These are phyloP conservation scores for Leccinum disarticulatum DNA, from an alignment of 768 basidiomycete species.

Conservation along the genomic window DNA sequence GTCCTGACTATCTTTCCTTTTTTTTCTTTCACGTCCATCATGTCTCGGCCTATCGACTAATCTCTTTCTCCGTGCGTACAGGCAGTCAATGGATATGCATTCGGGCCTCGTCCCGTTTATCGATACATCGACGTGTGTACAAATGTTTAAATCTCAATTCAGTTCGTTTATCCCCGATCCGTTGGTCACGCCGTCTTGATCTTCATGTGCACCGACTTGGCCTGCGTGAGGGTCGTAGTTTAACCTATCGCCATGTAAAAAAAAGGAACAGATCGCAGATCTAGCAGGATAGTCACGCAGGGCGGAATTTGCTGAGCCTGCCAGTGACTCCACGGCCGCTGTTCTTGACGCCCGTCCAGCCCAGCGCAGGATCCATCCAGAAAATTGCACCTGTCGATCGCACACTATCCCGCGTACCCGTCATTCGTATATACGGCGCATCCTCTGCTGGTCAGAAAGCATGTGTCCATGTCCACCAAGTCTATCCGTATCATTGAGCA, in stretches of 20 bases:
- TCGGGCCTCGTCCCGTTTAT: too few relatives aligned
- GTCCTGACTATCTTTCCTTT: constrained; percentile 19
- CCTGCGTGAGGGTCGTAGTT: constrained; percentile 60
- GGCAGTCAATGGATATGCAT: too few relatives aligned
- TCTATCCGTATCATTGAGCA: too few relatives aligned
- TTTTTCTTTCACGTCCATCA: neutral
- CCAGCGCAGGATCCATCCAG: too few relatives aligned
- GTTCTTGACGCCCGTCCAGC: too few relatives aligned
- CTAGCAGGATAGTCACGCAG: too few relatives aligned
- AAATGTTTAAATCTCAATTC: neutral
- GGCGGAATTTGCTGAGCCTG: too few relatives aligned
- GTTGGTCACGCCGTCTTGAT: constrained; percentile 46
- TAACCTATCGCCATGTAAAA: constrained; percentile 41
- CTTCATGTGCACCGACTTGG: constrained; percentile 85
- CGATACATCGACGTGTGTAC: too few relatives aligned
- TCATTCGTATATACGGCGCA: constrained; percentile 83
- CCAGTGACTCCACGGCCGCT: too few relatives aligned
- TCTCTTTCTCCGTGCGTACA: neutral
- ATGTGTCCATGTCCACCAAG: constrained; percentile 56
- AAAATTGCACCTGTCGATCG: too few relatives aligned
- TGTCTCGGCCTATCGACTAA: constrained; percentile 2
- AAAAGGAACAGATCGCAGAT: too few relatives aligned
- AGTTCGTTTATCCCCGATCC: neutral
- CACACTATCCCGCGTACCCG: constrained; percentile 63
- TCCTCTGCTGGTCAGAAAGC: constrained; percentile 76